Evolutionary conservation across 2,329 filamentous ascomycete species (phyloP).

Genomic region (Pseudogymnoascus sp.): DNA sequence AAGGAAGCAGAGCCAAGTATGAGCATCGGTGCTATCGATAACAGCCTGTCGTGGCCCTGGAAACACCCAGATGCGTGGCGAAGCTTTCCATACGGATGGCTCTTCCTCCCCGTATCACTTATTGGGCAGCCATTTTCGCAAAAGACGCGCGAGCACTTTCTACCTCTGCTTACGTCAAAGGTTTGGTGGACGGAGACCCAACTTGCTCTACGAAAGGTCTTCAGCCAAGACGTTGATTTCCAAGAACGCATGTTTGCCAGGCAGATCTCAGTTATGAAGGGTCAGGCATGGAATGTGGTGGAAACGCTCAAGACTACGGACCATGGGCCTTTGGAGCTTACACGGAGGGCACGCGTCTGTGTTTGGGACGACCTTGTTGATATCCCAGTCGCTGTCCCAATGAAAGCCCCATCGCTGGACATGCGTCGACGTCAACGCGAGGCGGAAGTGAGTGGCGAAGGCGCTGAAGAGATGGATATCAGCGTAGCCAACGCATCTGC

Average conservation of each 20-base stretch:
- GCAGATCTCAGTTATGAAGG: constrained; percentile 98
- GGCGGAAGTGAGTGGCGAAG: constrained; percentile 37
- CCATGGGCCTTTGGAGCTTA: constrained; percentile 89
- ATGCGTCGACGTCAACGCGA: constrained; percentile 58
- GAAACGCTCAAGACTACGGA: constrained; percentile 90
- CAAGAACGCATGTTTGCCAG: constrained; percentile 98
- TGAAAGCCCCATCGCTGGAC: constrained; percentile 79
- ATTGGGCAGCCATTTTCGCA: constrained; percentile 96
- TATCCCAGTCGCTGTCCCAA: constrained; percentile 85
- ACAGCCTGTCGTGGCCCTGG: constrained; percentile 97
- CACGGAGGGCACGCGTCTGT: constrained; percentile 80
- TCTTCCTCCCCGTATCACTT: constrained; percentile 91
- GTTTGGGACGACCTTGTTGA: constrained; percentile 98
- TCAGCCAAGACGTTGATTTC: constrained; percentile 89
- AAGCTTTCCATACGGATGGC: constrained; percentile 95
- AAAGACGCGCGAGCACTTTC: constrained; percentile 85
- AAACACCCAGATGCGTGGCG: constrained; percentile 90
- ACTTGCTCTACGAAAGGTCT: constrained; percentile 74
- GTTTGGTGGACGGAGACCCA: constrained; percentile 97
- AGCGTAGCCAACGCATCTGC: constrained; percentile 58
- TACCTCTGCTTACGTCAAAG: constrained; percentile 90
- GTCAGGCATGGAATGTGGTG: constrained; percentile 98
- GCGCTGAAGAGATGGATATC: constrained; percentile 90
- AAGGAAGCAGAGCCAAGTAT: constrained; percentile 42
- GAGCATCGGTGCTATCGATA: constrained; percentile 88